Base-by-base conservation (phyloP, 1,284 basidiomycete species). In the Rhodofomes roseus region DNA sequence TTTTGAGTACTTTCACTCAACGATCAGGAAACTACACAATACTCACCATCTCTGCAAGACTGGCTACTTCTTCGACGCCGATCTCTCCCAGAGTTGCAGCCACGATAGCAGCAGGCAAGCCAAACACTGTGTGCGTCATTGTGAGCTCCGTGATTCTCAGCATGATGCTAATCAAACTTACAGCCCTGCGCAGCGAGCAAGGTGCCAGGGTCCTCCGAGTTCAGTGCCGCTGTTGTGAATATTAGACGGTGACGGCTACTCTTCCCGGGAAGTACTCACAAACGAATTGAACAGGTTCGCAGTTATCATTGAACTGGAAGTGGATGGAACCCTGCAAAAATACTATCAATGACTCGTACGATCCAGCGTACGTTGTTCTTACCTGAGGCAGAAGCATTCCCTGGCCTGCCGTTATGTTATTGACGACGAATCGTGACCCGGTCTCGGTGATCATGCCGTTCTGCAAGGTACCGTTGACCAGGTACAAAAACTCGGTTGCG, bases 391-490 rank as follows among this genome's bases (percentile, higher is more conserved):
- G 73, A 54, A 77, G 58, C n/a, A 68, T 71, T n/a, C 69, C 75
- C 8, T 65, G 63, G 11, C 74, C 74, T 0, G 70, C 65, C 16
- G 67, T 61, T 29, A 77, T 60, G 37, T 66, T 67, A 58, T 73
- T 74, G 64, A 68, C 62, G 56, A 76, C 67, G 60, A 74, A 74
- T 46, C 74, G 71, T 4, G 66, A 70, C 31, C 69, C 70, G 60
- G 75, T 76, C 67, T 77, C 74, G 4, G 67, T 64, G 56, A 77
- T 65, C 63, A 74, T 71, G 41, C 74, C 74, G 5, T 65, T 67
- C 27, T 68, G 66, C 41, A 76, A 58, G 18, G 70, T 70, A 25
- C 71, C 71, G 63, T 74, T 75, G 43, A 76, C 64, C 54, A 68
- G 59, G 61, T 72, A 70, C 58, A 75, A 67, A 57, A 77, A 71